phyloP scores from a whole-genome alignment of 2,329 filamentous ascomycete species.

The Xylariomycetidae sp. region DNA sequence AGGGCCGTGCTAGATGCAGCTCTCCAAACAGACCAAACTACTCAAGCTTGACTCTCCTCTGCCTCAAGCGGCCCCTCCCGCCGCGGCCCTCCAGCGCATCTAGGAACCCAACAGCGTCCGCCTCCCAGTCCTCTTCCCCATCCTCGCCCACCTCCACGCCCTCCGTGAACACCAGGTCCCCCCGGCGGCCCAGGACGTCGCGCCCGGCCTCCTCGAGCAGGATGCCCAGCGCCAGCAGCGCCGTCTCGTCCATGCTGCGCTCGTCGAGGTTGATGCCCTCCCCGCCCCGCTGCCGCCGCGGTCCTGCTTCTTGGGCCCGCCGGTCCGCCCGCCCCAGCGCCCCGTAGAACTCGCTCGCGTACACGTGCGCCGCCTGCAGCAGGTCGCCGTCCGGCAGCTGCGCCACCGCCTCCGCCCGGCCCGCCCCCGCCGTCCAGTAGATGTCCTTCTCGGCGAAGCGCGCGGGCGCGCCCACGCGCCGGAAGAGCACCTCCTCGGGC shows the following conservation, averaged over 20 bases:
- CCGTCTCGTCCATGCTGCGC: slow-evolving; percentile 70
- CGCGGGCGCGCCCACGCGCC: slow-evolving; percentile 54
- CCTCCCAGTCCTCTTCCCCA: background rate
- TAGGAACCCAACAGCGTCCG: too few species aligned
- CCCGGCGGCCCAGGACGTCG: slow-evolving; percentile 55
- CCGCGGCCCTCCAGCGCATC: too few species aligned
- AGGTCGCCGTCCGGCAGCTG: slow-evolving; percentile 63
- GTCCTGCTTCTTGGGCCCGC: too few species aligned
- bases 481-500: slow-evolving; percentile 68
- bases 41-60: too few species aligned
- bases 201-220: slow-evolving; percentile 64
- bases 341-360: slow-evolving; percentile 61
- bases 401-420: slow-evolving; percentile 38
- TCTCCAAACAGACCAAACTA: too few species aligned
- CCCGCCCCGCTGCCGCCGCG: slow-evolving; percentile 3
- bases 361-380: slow-evolving; percentile 62
- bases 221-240: slow-evolving; percentile 68
- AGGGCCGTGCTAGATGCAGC: too few species aligned
- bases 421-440: slow-evolving; percentile 59
- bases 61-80: too few species aligned
- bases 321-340: too few species aligned
- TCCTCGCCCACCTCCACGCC: slow-evolving; percentile 28
- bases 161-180: slow-evolving; percentile 68
- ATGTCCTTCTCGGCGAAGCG: slow-evolving; percentile 66
- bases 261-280: slow-evolving; percentile 35